Percentiles rank a stretch among this genome's conserved stretches.
phyloP scores from a whole-genome alignment of 2,329 filamentous ascomycete species.

The Incumbomyces lentus region DNA sequence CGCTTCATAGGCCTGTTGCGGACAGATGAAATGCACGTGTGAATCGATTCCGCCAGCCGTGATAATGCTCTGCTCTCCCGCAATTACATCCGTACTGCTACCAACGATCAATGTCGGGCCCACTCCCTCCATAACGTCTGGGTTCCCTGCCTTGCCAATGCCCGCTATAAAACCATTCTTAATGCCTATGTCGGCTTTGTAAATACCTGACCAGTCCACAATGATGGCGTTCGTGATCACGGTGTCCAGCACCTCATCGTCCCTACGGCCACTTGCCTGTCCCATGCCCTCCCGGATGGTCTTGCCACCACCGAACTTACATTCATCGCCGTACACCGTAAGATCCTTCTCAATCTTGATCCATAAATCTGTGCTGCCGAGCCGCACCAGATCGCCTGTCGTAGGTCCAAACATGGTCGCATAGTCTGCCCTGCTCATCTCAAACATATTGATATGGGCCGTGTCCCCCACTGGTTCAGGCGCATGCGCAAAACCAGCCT shows the following conservation, averaged over 20 bases:
- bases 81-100: conserved; percentile 81
- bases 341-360: conserved; percentile 78
- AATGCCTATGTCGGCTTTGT: conserved; percentile 92
- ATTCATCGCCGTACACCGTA: conserved; percentile 83
- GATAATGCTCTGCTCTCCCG: conserved; percentile 79
- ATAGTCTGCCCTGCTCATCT: conserved; percentile 71
- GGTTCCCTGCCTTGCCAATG: conserved; percentile 91
- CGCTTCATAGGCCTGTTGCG: conserved; percentile 77
- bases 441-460: conserved; percentile 49
- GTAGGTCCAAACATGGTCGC: conserved; percentile 87
- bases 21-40: conserved; percentile 91
- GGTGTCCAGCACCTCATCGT: conserved; percentile 66
- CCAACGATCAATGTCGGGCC: conserved; percentile 69
- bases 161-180: conserved; percentile 77
- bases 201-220: conserved; percentile 84
- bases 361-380: conserved; percentile 82
- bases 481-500: conserved; percentile 67
- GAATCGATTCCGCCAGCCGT: conserved; percentile 84
- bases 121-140: conserved; percentile 92
- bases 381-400: conserved; percentile 69
- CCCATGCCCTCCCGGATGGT: conserved; percentile 92
- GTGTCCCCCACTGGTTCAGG: conserved; percentile 53
- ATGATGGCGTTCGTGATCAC: conserved; percentile 85
- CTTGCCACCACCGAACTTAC: conserved; percentile 90
- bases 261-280: conserved; percentile 67